These are phyloP conservation scores for Micractinium conductrix DNA, from an alignment of 139 green algal species.

Conservation along the genomic window DNA sequence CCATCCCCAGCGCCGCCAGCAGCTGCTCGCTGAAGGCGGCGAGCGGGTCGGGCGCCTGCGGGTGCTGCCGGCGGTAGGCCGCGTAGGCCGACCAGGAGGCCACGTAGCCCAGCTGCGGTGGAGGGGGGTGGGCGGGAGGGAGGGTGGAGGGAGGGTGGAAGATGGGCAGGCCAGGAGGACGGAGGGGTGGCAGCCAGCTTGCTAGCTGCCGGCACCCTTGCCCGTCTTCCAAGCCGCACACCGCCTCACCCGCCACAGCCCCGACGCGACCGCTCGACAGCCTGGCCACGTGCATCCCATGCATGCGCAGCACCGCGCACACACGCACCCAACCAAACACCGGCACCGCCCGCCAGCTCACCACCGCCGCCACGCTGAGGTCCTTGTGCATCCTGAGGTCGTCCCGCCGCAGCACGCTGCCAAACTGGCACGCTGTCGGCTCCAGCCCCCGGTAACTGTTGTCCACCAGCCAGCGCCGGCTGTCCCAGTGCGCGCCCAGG, in stretches of 20 bases:
- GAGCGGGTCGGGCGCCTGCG: neutral
- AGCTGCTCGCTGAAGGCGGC: neutral
- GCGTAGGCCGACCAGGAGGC: neutral
- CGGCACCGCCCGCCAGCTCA: neutral
- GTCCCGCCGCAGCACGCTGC: neutral
- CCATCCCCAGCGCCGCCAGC: neutral
- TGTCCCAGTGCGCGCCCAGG: slow-evolving; percentile 5
- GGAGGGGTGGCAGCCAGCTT: neutral
- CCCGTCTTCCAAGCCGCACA: too few species aligned
- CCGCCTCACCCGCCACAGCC: too few species aligned
- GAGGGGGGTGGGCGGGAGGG: neutral
- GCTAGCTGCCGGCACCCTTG: neutral
- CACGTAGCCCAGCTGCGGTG: slow-evolving; percentile 18
- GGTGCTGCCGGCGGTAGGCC: neutral
- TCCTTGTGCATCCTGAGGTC: neutral
- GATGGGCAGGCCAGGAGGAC: neutral
- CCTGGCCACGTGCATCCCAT: too few species aligned
- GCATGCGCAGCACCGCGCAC: neutral
- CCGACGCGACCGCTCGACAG: too few species aligned
- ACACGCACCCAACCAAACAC: neutral
- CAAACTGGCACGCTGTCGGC: neutral
- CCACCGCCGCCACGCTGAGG: neutral
- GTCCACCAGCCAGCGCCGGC: neutral
- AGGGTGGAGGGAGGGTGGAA: neutral
- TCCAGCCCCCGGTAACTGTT: slow-evolving; percentile 9